phyloP scores from a whole-genome alignment of 192 early-diverging fungal species.

The Backusella morwellensis region DNA sequence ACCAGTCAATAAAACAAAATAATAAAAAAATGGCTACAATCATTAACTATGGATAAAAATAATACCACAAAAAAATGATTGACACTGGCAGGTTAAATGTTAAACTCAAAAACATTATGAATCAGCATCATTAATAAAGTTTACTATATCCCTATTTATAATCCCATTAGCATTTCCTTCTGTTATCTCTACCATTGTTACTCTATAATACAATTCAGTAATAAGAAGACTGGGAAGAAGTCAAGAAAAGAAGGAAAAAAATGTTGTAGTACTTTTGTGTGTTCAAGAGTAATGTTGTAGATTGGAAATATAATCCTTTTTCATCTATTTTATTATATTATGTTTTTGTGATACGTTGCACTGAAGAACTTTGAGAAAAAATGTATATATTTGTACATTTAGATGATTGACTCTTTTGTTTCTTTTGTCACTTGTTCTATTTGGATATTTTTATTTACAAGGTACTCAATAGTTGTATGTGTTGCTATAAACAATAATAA shows the following conservation, averaged over 20 bases:
- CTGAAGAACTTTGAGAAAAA: background rate
- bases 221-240: background rate
- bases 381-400: background rate
- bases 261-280: background rate
- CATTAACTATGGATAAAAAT: background rate
- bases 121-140: background rate
- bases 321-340: conserved; percentile 1
- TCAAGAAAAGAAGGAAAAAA: background rate
- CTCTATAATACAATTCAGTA: background rate
- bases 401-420: background rate
- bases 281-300: background rate
- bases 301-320: conserved; percentile 7
- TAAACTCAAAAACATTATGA: background rate
- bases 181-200: background rate
- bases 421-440: background rate
- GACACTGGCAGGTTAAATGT: background rate
- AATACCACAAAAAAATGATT: background rate
- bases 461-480: background rate
- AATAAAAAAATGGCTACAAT: background rate
- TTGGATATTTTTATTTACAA: background rate
- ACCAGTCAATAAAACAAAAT: background rate
- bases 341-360: background rate
- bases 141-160: background rate
- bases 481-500: background rate
- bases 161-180: background rate